phyloP scores from a whole-genome alignment of 2,329 filamentous ascomycete species.

The Xylaria sp. region DNA sequence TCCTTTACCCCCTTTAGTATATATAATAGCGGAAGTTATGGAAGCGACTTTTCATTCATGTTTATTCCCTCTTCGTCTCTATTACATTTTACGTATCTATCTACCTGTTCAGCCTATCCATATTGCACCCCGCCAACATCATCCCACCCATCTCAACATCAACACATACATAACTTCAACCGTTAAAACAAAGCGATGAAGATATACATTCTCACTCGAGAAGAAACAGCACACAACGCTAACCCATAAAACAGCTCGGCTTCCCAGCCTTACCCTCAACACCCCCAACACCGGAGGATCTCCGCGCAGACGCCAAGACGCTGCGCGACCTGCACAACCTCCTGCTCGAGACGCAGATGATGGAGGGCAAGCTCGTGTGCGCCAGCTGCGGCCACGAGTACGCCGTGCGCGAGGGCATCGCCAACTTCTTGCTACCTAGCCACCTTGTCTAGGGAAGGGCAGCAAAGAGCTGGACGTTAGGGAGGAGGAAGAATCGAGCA shows the following conservation, averaged over 20 bases:
- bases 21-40: not conserved
- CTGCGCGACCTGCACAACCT: constrained; percentile 82
- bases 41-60: not conserved
- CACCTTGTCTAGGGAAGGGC: constrained; percentile 74
- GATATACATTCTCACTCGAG: too few species aligned
- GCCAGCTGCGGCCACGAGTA: constrained; percentile 95
- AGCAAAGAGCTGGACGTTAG: not conserved
- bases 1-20: not conserved
- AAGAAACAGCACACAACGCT: not conserved
- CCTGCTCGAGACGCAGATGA: constrained; percentile 88
- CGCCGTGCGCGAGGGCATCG: constrained; percentile 92
- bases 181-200: not conserved
- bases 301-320: constrained; percentile 74
- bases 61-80: not conserved
- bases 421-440: constrained; percentile 93
- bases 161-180: not conserved
- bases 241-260: constrained; percentile 69
- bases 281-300: constrained; percentile 70
- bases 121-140: not conserved
- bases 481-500: not conserved
- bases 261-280: constrained; percentile 77
- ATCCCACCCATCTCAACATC: not conserved
- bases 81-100: not conserved
- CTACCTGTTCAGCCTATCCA: not conserved
- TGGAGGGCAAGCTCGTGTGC: constrained; percentile 89